These are phyloP conservation scores for Clonostachys byssicola DNA, from an alignment of 2,329 filamentous ascomycete species.

Conservation along the genomic window DNA sequence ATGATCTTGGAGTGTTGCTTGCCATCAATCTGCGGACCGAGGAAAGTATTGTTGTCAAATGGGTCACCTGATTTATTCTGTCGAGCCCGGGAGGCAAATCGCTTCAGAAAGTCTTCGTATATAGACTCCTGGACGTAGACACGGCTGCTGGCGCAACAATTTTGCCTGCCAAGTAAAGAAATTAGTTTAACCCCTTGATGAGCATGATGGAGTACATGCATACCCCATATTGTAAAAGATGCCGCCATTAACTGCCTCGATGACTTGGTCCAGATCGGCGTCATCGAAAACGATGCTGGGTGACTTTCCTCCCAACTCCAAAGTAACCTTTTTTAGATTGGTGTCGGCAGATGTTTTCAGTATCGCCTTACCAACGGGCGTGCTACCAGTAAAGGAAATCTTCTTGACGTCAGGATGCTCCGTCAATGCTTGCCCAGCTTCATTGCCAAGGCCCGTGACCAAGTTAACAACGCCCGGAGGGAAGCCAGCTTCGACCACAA, in stretches of 20 bases:
- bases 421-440: constrained; percentile 73
- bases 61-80: constrained; percentile 15
- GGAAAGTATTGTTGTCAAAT: constrained; percentile 48
- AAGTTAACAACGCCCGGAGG: constrained; percentile 89
- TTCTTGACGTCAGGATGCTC: constrained; percentile 73
- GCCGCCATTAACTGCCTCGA: constrained; percentile 39
- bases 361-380: constrained; percentile 64
- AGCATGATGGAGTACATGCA: constrained; percentile 73
- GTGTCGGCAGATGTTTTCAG: constrained; percentile 87
- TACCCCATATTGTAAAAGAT: constrained; percentile 35
- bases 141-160: constrained; percentile 15
- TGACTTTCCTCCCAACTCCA: constrained; percentile 92
- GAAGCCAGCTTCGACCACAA: constrained; percentile 81
- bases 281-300: constrained; percentile 98
- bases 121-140: constrained; percentile 54
- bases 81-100: constrained; percentile 55
- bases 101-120: constrained; percentile 54
- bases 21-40: constrained; percentile 41
- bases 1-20: constrained; percentile 27
- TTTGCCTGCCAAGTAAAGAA: constrained; percentile 42
- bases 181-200: constrained; percentile 69
- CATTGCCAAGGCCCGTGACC: constrained; percentile 73
- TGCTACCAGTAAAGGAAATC: constrained; percentile 88
- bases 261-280: constrained; percentile 82
- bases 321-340: constrained; percentile 73